Percentiles rank a stretch among this genome's conserved stretches.
phyloP scores from a whole-genome alignment of 345 rosid species.

The Murraya koenigii region DNA sequence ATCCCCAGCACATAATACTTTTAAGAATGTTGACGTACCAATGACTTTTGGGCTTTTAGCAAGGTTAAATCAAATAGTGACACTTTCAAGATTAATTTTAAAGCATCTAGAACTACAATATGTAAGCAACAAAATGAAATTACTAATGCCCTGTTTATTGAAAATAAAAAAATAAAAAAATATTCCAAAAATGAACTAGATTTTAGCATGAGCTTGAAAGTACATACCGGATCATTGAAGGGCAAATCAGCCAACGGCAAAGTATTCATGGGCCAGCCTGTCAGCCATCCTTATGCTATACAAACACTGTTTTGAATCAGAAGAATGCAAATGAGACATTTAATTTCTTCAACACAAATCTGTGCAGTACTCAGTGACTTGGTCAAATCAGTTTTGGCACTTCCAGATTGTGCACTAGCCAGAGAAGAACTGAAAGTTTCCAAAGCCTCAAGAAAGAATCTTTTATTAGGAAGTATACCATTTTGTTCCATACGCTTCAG shows the following conservation, averaged over 20 bases:
- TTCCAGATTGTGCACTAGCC: slow-evolving; percentile 34
- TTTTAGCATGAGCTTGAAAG: not conserved
- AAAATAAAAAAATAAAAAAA: not conserved
- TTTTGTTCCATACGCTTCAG: slow-evolving; percentile 70
- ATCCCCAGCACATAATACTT: not conserved
- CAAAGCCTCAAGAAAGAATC: slow-evolving; percentile 80
- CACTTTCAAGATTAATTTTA: not conserved
- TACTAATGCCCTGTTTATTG: not conserved
- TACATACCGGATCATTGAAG: slow-evolving; percentile 6
- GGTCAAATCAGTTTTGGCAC: slow-evolving; percentile 16
- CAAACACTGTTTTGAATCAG: slow-evolving; percentile 11
- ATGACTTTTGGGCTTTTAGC: not conserved
- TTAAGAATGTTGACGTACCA: no score
- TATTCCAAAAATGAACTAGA: not conserved
- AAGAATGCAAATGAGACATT: slow-evolving; percentile 8
- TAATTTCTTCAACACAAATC: slow-evolving; percentile 15
- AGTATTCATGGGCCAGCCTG: not conserved
- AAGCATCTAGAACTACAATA: not conserved
- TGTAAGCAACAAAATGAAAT: no score
- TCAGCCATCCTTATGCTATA: slow-evolving; percentile 3
- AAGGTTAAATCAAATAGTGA: not conserved
- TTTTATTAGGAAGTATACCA: slow-evolving; percentile 78
- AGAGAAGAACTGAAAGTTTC: slow-evolving; percentile 53
- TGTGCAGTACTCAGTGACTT: slow-evolving; percentile 20
- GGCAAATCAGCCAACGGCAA: not conserved